phyloP scores from a whole-genome alignment of 352 stramenopile genomes.

The Achlya hypogyna region DNA sequence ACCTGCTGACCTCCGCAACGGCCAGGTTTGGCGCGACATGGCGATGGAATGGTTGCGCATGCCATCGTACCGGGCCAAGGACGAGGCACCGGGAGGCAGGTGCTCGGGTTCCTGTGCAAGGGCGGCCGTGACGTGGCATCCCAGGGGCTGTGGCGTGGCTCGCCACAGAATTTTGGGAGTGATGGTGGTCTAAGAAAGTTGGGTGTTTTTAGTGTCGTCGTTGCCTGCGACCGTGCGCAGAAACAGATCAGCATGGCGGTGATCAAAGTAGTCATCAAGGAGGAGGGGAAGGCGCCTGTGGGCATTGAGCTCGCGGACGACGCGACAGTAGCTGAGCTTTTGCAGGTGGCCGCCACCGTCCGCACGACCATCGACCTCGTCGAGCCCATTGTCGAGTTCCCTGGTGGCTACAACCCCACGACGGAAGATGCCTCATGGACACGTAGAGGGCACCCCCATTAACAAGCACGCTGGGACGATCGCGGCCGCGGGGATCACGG shows the following conservation, averaged over 20 bases:
- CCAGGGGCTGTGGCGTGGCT: no score
- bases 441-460: conserved; percentile 5
- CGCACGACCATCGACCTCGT: not conserved
- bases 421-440: not conserved
- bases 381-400: conserved; percentile 1
- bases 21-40: no score
- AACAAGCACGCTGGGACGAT: not conserved
- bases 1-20: no score
- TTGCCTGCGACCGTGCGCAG: no score
- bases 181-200: not conserved
- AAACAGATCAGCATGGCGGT: not conserved
- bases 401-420: not conserved
- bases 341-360: not conserved
- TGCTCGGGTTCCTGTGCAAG: no score
- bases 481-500: not conserved
- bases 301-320: not conserved
- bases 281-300: not conserved
- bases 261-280: conserved; percentile 5
- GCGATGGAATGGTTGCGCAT: no score
- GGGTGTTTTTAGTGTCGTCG: not conserved
- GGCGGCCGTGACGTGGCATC: no score
- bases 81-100: no score
- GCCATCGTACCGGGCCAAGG: no score
- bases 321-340: not conserved
- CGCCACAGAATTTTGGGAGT: no score